A percentile compares a stretch with the other conserved stretches of the same genome.
Conservation (phyloP, 176 grass and related monocot species). For the Phragmites australis region DNA sequence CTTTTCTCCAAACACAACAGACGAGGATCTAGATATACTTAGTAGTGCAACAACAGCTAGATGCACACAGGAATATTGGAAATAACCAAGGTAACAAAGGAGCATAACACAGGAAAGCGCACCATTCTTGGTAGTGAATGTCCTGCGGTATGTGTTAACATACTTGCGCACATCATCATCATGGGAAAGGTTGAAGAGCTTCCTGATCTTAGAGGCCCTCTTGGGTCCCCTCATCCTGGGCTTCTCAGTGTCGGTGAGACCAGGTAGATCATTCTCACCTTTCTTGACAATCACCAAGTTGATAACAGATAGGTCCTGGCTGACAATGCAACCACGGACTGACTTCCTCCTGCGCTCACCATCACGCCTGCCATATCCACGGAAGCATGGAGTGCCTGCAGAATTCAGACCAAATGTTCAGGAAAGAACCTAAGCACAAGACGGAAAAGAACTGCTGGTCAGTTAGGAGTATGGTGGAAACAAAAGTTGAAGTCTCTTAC, state of each 20-base stretch:
- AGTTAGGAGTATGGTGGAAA: background rate
- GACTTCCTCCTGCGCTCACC: slow-evolving; percentile 94
- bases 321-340: slow-evolving; percentile 93
- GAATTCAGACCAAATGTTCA: background rate
- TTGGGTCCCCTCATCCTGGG: slow-evolving; percentile 98
- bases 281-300: slow-evolving; percentile 98
- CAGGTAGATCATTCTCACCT: slow-evolving; percentile 80
- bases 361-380: slow-evolving; percentile 77
- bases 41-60: background rate
- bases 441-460: background rate
- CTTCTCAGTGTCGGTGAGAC: slow-evolving; percentile 85
- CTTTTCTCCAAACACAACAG: background rate
- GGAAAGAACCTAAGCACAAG: background rate
- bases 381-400: slow-evolving; percentile 86
- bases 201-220: slow-evolving; percentile 93
- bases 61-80: background rate
- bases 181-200: slow-evolving; percentile 91
- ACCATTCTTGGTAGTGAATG: slow-evolving; percentile 86
- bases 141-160: slow-evolving; percentile 91
- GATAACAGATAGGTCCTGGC: slow-evolving; percentile 82
- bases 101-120: slow-evolving; percentile 5
- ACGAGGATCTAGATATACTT: no score
- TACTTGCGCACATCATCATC: slow-evolving; percentile 96
- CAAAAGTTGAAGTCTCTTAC: slow-evolving; percentile 25
- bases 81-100: background rate